Base-by-base conservation (phyloP, 2,329 filamentous ascomycete species). In the Cladorrhinum sp. region DNA sequence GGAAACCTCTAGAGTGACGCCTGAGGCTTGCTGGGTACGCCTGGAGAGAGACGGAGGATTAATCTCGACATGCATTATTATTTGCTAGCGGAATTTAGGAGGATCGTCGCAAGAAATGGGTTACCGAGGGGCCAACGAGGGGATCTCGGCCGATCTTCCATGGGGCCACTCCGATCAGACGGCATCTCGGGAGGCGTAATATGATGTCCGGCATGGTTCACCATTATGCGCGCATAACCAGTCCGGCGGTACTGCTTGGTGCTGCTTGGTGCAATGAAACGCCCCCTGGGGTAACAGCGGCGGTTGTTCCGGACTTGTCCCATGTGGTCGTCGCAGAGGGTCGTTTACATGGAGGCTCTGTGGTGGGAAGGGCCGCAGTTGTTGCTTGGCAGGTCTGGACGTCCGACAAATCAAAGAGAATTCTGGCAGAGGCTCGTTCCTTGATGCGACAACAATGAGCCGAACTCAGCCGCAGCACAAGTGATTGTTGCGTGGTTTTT, bases 161-260 rank as follows among this genome's bases (percentile, higher is more conserved):
- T 53, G 55, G 46, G 30, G 54, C 30, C 50, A 48, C 30, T 33
- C 14, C 28, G 51, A 55, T n/a, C 55, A 39, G 50, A 54, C 64
- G 66, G 66, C 64, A 65, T 57, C 30, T 65, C 63, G 64, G 66
- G 62, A 63, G 26, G 56, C 18, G 20, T 42, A 63, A 63, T 58
- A 60, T 63, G 42, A 53, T 62, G 42, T 46, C 55, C 55, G 42
- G 23, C 39, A 62, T 59, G 51, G 55, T 50, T 33, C 46, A 50
- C 26, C 36, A 33, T 21, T n/a, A 51, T 54, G 42, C 16, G 48
- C 28, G 52, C 59, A 59, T 55, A 57, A 61, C 62, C 62, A 64
- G 50, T 50, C 18, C 48, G 56, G 59, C 59, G 62, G 61, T 57
- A 56, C 61, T 50, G 56, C 52, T 28, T 52, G 53, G 48, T 21